These are phyloP conservation scores for Lathyrus tuberosus DNA, from an alignment of 306 rosid species.

Conservation along the genomic window DNA sequence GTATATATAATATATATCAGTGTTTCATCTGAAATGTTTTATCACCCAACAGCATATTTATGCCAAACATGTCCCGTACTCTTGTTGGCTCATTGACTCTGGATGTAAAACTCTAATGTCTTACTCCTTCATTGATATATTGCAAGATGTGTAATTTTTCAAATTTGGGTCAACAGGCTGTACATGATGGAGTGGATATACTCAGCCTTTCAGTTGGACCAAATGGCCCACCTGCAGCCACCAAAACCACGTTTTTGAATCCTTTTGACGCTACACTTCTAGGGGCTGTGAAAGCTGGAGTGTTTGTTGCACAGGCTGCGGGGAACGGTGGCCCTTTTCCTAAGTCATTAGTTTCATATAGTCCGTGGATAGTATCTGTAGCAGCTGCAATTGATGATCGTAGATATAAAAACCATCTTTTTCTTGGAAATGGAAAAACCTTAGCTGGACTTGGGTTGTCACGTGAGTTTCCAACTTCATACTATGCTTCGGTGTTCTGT, in stretches of 20 bases:
- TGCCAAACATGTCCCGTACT: conserved; percentile 2
- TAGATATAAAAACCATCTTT: conserved; percentile 90
- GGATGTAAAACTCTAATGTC: conserved; percentile 9
- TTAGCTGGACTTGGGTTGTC: conserved; percentile 92
- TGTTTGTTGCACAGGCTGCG: conserved; percentile 98
- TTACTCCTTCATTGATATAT: conserved; percentile 8
- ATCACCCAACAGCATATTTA: not conserved
- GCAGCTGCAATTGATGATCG: conserved; percentile 99
- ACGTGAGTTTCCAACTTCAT: conserved; percentile 68
- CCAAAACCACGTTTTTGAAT: conserved; percentile 83
- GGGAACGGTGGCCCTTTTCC: conserved; percentile 99
- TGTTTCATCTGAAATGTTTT: conserved; percentile 25
- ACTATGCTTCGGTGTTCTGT: not conserved
- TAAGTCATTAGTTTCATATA: conserved; percentile 91
- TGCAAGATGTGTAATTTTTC: conserved; percentile 36
- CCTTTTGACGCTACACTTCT: conserved; percentile 99
- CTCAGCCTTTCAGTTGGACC: conserved; percentile 99
- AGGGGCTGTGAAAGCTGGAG: conserved; percentile 98
- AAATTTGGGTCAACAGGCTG: conserved; percentile 74
- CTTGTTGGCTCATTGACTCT: conserved; percentile 4
- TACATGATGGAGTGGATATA: conserved; percentile 95
- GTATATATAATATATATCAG: conserved; percentile 44
- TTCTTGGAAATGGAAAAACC: conserved; percentile 85
- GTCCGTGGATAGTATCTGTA: conserved; percentile 96
- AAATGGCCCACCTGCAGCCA: conserved; percentile 91